Evolutionary conservation across 1,139 yeast species (phyloP).

Genomic region (Suhomyces maxii): DNA sequence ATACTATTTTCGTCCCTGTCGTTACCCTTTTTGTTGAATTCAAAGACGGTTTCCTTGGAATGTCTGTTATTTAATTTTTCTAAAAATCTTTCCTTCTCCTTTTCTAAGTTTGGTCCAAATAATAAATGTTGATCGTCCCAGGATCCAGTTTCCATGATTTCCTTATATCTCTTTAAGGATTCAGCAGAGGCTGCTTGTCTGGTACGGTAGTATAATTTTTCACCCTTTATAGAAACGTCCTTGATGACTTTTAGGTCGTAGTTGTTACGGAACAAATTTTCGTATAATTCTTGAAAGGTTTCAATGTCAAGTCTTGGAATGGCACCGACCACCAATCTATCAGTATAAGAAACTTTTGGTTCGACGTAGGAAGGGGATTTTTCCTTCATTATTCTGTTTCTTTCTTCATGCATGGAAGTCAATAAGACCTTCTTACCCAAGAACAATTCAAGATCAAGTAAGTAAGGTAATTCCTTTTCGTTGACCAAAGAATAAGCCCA

Average conservation of each 20-base stretch:
- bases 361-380: constrained; percentile 39
- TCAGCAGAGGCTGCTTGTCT: constrained; percentile 85
- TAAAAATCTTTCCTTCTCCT: constrained; percentile 71
- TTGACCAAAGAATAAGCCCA: constrained; percentile 94
- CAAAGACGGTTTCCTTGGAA: constrained; percentile 90
- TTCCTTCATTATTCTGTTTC: constrained; percentile 50
- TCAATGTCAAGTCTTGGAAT: constrained; percentile 76
- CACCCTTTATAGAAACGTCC: constrained; percentile 84
- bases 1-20: constrained; percentile 61
- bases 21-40: constrained; percentile 59
- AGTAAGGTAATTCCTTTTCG: constrained; percentile 84
- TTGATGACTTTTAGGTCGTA: constrained; percentile 68
- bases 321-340: constrained; percentile 79
- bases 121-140: constrained; percentile 89
- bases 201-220: constrained; percentile 80
- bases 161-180: constrained; percentile 81
- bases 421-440: constrained; percentile 78
- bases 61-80: constrained; percentile 67
- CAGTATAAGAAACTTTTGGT: constrained; percentile 70
- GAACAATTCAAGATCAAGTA: constrained; percentile 87
- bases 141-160: constrained; percentile 62
- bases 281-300: constrained; percentile 68
- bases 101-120: constrained; percentile 72
- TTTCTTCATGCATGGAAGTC: constrained; percentile 67
- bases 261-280: constrained; percentile 57